Evolutionary conservation across 73 alveolate species (phyloP).

Genomic region (Paraurostyla sp.): DNA sequence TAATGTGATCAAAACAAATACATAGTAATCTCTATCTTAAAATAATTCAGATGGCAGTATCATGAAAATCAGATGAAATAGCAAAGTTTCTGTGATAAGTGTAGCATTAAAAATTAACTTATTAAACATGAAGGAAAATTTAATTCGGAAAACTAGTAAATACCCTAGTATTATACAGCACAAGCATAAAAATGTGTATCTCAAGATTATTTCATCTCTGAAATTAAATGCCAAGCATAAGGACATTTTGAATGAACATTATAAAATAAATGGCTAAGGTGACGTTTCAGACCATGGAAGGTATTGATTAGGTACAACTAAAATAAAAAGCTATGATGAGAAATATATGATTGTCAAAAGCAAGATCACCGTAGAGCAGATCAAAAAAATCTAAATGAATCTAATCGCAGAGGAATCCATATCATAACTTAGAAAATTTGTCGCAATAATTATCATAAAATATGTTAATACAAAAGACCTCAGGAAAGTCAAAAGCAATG

Average conservation of each 20-base stretch:
- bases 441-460: background rate
- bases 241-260: background rate
- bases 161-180: background rate
- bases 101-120: background rate
- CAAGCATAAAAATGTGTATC: background rate
- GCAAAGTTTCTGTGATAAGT: background rate
- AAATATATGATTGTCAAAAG: background rate
- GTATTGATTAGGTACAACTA: background rate
- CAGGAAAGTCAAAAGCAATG: conserved; percentile 2
- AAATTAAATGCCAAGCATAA: conserved; percentile 2
- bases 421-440: background rate
- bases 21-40: background rate
- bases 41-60: background rate
- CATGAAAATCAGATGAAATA: background rate
- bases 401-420: background rate
- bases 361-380: background rate
- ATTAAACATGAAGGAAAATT: background rate
- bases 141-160: background rate
- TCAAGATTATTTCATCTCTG: background rate
- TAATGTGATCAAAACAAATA: background rate
- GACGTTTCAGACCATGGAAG: conserved; percentile 28
- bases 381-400: background rate
- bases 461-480: conserved; percentile 4
- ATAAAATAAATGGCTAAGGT: background rate
- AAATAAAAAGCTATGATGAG: conserved; percentile 7